Evolutionary conservation across 805 yeast species (phyloP), one percentile per base, ranked within the genome.

Genomic region (Ogataea ganodermae): DNA sequence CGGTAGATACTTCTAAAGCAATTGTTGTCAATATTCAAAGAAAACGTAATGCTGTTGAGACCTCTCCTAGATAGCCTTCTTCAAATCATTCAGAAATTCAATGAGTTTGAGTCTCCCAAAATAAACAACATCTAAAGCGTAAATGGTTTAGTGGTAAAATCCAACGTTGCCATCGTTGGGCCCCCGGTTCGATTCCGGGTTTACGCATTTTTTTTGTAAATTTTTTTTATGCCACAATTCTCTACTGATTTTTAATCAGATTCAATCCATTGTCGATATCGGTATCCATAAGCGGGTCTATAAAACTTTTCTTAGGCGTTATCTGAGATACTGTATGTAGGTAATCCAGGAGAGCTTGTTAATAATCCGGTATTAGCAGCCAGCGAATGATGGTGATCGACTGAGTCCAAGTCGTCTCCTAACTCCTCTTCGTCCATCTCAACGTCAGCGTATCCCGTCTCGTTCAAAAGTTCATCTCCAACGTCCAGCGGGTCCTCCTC

Each of bases 131-230:
- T 24, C 27, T n/a, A 33, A 38, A 32, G 59, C 59, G 59, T 48
- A 55, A 55, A 49, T 55, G 59, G 59, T 55, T 55, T 55, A 55
- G 59, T 55, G 59, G 59, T 55, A 55, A 55, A 55, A 55, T 55
- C 51, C 59, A 53, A 52, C 59, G 55, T 55, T 55, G 57, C 59
- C 59, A 55, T 55, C 55, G 59, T 52, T 53, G 59, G 51, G 59
- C 59, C 59, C 58, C 59, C 57, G 59, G 59, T 55, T 55, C 59
- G 59, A 55, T 55, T 55, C 59, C 59, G 59, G 59, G 59, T 49
- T 55, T 55, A 48, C 59, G 59, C 59, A 55, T 42, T 44, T 48
- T 32, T 48, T 50, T 55, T 51, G 40, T 33, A 31, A 17, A 33
- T n/a, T 28, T 14, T 31, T n/a, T 31, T 31, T 6, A 9, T 14